These are phyloP conservation scores for Elsinoe ampelina DNA, from an alignment of 2,329 filamentous ascomycete species.

Conservation along the genomic window DNA sequence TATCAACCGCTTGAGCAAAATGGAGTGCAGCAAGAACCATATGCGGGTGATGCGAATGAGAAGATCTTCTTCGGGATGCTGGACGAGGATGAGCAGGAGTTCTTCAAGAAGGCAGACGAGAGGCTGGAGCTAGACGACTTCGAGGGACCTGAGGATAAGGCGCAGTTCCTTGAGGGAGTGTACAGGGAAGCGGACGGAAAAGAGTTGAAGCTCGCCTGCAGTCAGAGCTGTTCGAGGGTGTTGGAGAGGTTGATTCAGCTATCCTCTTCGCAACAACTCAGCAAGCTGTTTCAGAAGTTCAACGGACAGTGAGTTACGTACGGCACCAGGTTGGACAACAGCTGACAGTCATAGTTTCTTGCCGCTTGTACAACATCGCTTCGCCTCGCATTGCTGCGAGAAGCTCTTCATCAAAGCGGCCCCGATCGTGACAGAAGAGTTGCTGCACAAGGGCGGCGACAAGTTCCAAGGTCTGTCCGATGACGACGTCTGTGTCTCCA, in stretches of 20 bases:
- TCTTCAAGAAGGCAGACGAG: conserved; percentile 84
- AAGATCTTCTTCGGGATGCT: conserved; percentile 87
- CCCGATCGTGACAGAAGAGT: conserved; percentile 65
- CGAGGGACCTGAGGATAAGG: conserved; percentile 53
- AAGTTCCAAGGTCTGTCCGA: conserved; percentile 35
- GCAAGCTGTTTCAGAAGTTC: conserved; percentile 77
- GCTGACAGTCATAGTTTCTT: conserved; percentile 49
- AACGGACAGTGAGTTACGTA: conserved; percentile 53
- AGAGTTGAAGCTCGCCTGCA: conserved; percentile 91
- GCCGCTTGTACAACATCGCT: conserved; percentile 85
- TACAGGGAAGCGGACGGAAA: conserved; percentile 82
- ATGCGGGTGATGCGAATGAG: conserved; percentile 38
- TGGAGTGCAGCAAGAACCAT: conserved; percentile 23
- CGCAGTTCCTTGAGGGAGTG: conserved; percentile 60
- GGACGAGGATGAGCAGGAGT: conserved; percentile 86
- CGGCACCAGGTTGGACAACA: background rate
- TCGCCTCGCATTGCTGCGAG: conserved; percentile 95
- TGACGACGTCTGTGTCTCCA: conserved; percentile 49
- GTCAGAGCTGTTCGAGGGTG: conserved; percentile 86
- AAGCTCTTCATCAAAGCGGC: conserved; percentile 80
- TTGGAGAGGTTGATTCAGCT: conserved; percentile 86
- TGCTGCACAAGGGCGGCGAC: conserved; percentile 40
- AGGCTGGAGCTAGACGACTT: conserved; percentile 87
- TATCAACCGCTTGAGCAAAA: conserved; percentile 21
- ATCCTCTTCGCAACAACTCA: conserved; percentile 70